Percentiles rank a stretch among this genome's conserved stretches.
Evolutionary conservation across 768 basidiomycete species (phyloP).

Genomic region (Boletus rubescentipes): DNA sequence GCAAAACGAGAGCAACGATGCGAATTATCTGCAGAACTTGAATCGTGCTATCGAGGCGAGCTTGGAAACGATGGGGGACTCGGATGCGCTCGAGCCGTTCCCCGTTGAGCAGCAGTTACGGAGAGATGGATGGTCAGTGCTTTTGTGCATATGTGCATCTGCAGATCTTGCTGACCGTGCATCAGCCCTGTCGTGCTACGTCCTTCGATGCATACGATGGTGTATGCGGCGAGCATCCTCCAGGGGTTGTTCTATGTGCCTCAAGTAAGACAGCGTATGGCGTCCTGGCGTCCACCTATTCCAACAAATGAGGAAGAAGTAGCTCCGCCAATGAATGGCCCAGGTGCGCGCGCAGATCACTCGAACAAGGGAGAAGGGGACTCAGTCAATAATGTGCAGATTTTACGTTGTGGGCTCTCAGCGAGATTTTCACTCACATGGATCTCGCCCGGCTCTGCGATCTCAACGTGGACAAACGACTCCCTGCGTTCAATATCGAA

Average conservation of each 20-base stretch:
- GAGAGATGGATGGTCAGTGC: slow-evolving; percentile 55
- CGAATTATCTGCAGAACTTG: slow-evolving; percentile 60
- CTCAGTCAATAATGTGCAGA: slow-evolving; percentile 34
- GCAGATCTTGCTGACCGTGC: not conserved
- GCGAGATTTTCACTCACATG: slow-evolving; percentile 69
- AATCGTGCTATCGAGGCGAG: slow-evolving; percentile 74
- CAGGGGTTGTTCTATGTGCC: slow-evolving; percentile 63
- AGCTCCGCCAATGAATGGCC: slow-evolving; percentile 31
- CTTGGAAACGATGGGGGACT: slow-evolving; percentile 48
- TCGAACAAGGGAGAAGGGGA: not conserved
- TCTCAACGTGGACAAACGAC: slow-evolving; percentile 50
- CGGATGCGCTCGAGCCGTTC: slow-evolving; percentile 50
- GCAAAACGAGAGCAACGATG: slow-evolving; percentile 38
- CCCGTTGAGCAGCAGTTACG: slow-evolving; percentile 54
- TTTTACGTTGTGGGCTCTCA: slow-evolving; percentile 50
- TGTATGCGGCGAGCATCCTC: slow-evolving; percentile 60
- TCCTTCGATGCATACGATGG: slow-evolving; percentile 47
- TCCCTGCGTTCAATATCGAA: slow-evolving; percentile 46
- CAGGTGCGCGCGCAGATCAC: slow-evolving; percentile 35
- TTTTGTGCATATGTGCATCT: not conserved
- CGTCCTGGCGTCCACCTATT: slow-evolving; percentile 36
- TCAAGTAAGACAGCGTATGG: slow-evolving; percentile 54
- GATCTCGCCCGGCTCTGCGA: slow-evolving; percentile 61
- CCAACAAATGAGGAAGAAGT: slow-evolving; percentile 17
- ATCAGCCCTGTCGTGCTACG: slow-evolving; percentile 71